phyloP scores from a whole-genome alignment of 306 rosid species.

The Canavalia ensiformis region DNA sequence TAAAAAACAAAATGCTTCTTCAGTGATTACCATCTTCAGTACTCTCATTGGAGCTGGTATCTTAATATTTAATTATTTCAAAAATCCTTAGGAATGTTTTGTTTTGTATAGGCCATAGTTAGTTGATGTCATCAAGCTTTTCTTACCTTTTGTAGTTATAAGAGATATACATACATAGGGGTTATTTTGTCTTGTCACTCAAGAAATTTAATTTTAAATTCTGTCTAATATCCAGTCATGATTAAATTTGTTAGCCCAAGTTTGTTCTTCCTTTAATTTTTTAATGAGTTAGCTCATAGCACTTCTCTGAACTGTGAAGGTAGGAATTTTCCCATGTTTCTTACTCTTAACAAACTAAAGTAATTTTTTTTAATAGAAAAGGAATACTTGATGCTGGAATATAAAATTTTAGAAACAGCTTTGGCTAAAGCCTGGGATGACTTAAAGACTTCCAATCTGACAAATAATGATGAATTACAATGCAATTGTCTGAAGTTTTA shows the following conservation, averaged over 20 bases:
- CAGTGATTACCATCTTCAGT: slow-evolving; percentile 4
- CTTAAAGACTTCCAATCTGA: slow-evolving; percentile 31
- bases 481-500: slow-evolving; percentile 10
- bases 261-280: slow-evolving; percentile 6
- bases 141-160: slow-evolving; percentile 23
- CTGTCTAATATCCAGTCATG: background rate
- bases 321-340: slow-evolving; percentile 9
- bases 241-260: background rate
- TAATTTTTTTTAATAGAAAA: slow-evolving; percentile 4
- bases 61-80: slow-evolving; percentile 23
- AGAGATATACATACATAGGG: background rate
- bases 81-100: slow-evolving; percentile 35
- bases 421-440: background rate
- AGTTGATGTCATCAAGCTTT: background rate
- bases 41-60: slow-evolving; percentile 18
- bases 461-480: slow-evolving; percentile 7
- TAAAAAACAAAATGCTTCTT: slow-evolving; percentile 15
- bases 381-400: slow-evolving; percentile 8
- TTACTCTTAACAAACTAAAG: background rate
- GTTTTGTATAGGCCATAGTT: slow-evolving; percentile 27
- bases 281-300: background rate
- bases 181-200: slow-evolving; percentile 14
- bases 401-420: slow-evolving; percentile 11
- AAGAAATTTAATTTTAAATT: background rate
- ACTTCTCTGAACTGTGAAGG: slow-evolving; percentile 21